phyloP scores from a whole-genome alignment of 2,329 filamentous ascomycete genomes.

The Uncinocarpus reesii region DNA sequence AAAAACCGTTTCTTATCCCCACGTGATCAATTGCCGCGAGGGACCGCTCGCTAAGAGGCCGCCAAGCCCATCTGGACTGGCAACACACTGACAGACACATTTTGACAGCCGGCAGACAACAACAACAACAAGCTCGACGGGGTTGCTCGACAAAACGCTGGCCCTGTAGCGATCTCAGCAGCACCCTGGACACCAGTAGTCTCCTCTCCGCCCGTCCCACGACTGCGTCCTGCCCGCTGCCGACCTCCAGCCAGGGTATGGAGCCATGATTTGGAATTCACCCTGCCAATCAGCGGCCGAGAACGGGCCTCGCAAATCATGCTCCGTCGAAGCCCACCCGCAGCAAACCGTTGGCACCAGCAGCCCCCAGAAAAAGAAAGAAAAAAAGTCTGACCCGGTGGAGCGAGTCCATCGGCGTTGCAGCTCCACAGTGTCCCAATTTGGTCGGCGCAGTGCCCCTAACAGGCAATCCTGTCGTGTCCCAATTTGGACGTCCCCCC shows the following conservation, averaged over 20 bases:
- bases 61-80: not conserved
- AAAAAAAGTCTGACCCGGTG: not conserved
- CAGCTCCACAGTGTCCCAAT: not conserved
- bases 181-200: too few relatives aligned
- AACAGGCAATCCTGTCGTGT: conserved; percentile 5
- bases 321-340: too few relatives aligned
- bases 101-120: too few relatives aligned
- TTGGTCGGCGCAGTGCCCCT: not conserved
- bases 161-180: too few relatives aligned
- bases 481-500: conserved; percentile 1
- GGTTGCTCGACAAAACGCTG: too few relatives aligned
- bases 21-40: conserved; percentile 3
- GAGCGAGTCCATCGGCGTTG: not conserved
- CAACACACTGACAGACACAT: too few relatives aligned
- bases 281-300: not conserved
- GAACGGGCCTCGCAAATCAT: not conserved
- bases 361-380: not conserved
- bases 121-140: too few relatives aligned
- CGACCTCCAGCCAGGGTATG: not conserved
- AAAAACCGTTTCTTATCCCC: conserved; percentile 1
- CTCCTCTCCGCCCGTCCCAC: not conserved
- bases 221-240: not conserved
- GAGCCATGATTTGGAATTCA: conserved; percentile 6
- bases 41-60: not conserved
- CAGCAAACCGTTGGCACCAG: conserved; percentile 8